These are phyloP conservation scores for Cephaloascus fragrans DNA, from an alignment of 805 yeast genomes.

Conservation along the genomic window DNA sequence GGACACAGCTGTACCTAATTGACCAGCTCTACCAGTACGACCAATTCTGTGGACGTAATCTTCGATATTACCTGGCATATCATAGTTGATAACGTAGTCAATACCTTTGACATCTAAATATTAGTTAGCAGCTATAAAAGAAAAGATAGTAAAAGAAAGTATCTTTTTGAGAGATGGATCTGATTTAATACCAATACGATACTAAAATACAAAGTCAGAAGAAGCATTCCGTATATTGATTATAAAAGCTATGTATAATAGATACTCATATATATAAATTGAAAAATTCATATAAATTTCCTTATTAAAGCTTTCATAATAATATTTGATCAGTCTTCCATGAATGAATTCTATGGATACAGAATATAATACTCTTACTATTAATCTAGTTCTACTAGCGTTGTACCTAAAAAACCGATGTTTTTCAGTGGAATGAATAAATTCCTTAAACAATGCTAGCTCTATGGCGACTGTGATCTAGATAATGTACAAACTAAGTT, in stretches of 20 bases:
- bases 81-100: slow-evolving; percentile 85
- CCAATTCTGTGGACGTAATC: slow-evolving; percentile 99
- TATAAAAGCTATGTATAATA: not conserved
- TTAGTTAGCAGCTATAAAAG: slow-evolving; percentile 20
- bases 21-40: slow-evolving; percentile 99
- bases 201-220: not conserved
- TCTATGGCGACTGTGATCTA: no score
- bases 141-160: not conserved
- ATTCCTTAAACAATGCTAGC: no score
- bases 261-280: no score
- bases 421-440: no score
- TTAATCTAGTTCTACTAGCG: no score
- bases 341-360: no score
- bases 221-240: not conserved
- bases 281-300: not conserved
- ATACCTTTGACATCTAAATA: slow-evolving; percentile 94
- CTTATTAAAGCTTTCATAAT: not conserved
- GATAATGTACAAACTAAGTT: no score
- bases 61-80: slow-evolving; percentile 97
- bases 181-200: not conserved
- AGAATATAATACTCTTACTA: no score
- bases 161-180: not conserved
- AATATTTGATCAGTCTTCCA: no score
- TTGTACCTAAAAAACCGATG: no score
- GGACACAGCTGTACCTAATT: slow-evolving; percentile 90